phyloP scores from a whole-genome alignment of 2,329 filamentous ascomycete species.

The Torrubiellomyces zombiae region DNA sequence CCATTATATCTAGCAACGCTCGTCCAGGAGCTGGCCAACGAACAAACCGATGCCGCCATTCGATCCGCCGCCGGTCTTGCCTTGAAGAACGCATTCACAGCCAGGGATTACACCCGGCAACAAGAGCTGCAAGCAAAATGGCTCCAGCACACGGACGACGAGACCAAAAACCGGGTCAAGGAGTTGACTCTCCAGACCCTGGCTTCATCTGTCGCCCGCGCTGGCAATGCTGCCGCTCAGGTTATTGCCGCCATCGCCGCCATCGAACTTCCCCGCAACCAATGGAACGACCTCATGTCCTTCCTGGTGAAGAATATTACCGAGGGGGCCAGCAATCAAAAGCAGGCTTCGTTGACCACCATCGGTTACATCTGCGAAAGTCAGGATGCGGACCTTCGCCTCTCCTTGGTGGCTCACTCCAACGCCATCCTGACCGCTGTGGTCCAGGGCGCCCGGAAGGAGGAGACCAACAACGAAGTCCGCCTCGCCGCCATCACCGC shows the following conservation, averaged over 20 bases:
- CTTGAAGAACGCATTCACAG: constrained; percentile 94
- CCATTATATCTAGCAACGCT: constrained; percentile 84
- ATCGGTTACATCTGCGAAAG: constrained; percentile 98
- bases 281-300: constrained; percentile 87
- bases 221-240: constrained; percentile 79
- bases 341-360: constrained; percentile 86
- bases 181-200: constrained; percentile 79
- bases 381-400: constrained; percentile 72
- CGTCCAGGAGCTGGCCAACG: constrained; percentile 86
- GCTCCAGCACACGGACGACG: constrained; percentile 64
- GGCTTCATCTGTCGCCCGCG: constrained; percentile 59
- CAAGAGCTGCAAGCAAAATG: constrained; percentile 88
- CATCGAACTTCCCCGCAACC: constrained; percentile 81
- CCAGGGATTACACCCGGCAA: constrained; percentile 74
- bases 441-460: constrained; percentile 91
- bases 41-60: constrained; percentile 65
- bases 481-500: constrained; percentile 85
- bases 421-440: constrained; percentile 97
- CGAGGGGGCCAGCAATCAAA: constrained; percentile 69
- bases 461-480: constrained; percentile 83
- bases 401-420: constrained; percentile 69
- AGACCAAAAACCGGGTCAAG: constrained; percentile 80
- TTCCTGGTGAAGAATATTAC: constrained; percentile 85
- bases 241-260: constrained; percentile 89
- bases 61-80: constrained; percentile 90